phyloP scores from a whole-genome alignment of 768 basidiomycete species.

The Russula abietina region DNA sequence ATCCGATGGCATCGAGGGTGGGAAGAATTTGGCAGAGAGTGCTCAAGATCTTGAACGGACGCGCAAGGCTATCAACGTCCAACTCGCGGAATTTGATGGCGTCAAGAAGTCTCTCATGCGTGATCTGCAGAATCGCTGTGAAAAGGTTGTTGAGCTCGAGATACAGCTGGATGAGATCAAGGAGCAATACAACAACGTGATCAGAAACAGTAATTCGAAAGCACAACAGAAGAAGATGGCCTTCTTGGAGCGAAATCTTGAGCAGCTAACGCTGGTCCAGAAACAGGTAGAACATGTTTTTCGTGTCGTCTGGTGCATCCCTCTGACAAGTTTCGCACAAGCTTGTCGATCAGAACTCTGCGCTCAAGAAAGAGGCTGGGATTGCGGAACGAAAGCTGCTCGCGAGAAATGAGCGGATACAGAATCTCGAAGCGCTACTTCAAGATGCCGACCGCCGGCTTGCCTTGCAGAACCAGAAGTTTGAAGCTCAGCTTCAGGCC shows the following conservation, averaged over 20 bases:
- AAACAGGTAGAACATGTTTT: conserved; percentile 64
- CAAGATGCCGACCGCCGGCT: conserved; percentile 92
- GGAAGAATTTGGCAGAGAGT: conserved; percentile 94
- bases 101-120: conserved; percentile 99
- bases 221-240: conserved; percentile 99
- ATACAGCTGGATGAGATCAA: conserved; percentile 98
- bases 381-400: conserved; percentile 95
- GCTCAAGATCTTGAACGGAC: conserved; percentile 96
- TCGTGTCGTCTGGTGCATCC: neutral
- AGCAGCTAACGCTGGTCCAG: conserved; percentile 91
- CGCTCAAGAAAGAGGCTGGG: conserved; percentile 94
- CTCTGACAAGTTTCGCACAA: conserved; percentile 32
- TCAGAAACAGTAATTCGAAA: conserved; percentile 96
- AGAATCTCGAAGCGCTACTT: conserved; percentile 87
- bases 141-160: conserved; percentile 99
- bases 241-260: conserved; percentile 93
- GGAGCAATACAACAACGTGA: conserved; percentile 98
- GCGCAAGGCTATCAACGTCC: conserved; percentile 95
- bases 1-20: conserved; percentile 94
- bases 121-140: conserved; percentile 97
- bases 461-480: conserved; percentile 91
- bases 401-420: conserved; percentile 95
- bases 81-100: conserved; percentile 95
- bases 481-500: conserved; percentile 86
- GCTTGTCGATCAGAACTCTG: conserved; percentile 98